Evolutionary conservation across 2,329 filamentous ascomycete species (phyloP).

Genomic region (Teratosphaeria gauchensis): DNA sequence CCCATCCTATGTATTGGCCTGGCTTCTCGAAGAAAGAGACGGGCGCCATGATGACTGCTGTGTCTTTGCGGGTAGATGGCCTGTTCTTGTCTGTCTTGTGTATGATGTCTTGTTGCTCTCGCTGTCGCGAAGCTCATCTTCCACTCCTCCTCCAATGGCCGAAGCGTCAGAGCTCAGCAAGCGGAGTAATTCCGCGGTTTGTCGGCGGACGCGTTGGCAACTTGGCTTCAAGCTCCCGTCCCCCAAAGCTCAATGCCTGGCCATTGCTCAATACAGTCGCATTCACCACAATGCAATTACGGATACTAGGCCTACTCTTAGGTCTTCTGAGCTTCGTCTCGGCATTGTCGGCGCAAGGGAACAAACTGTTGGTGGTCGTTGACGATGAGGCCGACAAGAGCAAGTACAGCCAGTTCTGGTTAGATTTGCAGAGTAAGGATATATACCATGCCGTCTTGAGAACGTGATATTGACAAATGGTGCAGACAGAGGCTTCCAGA

Average conservation of each 20-base stretch:
- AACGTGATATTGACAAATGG: not conserved
- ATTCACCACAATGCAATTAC: conserved; percentile 22
- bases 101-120: not conserved
- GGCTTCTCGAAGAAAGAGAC: conserved; percentile 79
- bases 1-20: conserved; percentile 78
- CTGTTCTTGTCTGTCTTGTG: not conserved
- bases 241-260: not conserved
- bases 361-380: conserved; percentile 72
- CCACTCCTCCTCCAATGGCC: not conserved
- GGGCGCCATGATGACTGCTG: conserved; percentile 48
- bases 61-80: not conserved
- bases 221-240: not conserved
- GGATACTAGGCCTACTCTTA: conserved; percentile 45
- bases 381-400: conserved; percentile 74
- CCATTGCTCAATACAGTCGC: not conserved
- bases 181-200: not conserved
- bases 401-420: conserved; percentile 72
- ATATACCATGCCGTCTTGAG: not conserved
- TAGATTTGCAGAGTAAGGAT: conserved; percentile 57
- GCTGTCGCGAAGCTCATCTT: not conserved
- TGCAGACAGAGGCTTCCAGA: conserved; percentile 69
- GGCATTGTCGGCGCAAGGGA: conserved; percentile 70
- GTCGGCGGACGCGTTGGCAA: not conserved
- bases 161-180: not conserved
- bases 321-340: conserved; percentile 57